Conservation (phyloP, 2,329 filamentous ascomycete genomes). For the Thelonectria discophora region DNA sequence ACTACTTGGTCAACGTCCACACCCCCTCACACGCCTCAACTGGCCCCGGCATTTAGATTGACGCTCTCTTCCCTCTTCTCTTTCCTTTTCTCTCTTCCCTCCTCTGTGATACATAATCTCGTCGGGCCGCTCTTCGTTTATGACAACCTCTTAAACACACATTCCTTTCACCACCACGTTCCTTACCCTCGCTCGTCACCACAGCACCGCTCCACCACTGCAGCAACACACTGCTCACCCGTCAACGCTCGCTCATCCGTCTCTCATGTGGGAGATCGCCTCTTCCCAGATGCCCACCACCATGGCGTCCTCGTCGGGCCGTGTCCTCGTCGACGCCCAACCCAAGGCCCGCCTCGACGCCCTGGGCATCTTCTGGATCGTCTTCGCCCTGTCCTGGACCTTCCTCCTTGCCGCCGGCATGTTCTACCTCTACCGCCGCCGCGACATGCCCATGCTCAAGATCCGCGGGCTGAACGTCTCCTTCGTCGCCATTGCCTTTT, state of each 20-base stretch:
- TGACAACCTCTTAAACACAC: conserved; percentile 19
- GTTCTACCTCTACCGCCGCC: conserved; percentile 51
- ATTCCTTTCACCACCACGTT: conserved; percentile 37
- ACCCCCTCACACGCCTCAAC: not conserved
- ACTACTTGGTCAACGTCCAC: not conserved
- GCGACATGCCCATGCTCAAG: conserved; percentile 52
- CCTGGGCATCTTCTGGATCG: conserved; percentile 54
- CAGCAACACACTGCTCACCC: not conserved
- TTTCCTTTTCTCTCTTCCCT: not conserved
- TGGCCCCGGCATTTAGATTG: conserved; percentile 4
- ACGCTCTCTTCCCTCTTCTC: not conserved
- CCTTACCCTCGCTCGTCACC: conserved; percentile 20
- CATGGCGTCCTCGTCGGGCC: conserved; percentile 33
- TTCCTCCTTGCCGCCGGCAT: conserved; percentile 51
- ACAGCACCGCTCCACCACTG: not conserved
- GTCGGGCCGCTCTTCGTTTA: not conserved
- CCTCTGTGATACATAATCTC: conserved; percentile 17
- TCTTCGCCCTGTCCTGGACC: conserved; percentile 51
- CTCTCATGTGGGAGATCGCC: not conserved
- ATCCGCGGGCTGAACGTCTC: conserved; percentile 54
- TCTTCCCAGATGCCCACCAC: not conserved
- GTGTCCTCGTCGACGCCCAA: conserved; percentile 30
- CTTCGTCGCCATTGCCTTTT: conserved; percentile 50
- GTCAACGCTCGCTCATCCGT: not conserved
- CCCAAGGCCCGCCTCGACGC: conserved; percentile 47